Conservation (phyloP, 2,329 filamentous ascomycete genomes). For the Sporothrix sp. region DNA sequence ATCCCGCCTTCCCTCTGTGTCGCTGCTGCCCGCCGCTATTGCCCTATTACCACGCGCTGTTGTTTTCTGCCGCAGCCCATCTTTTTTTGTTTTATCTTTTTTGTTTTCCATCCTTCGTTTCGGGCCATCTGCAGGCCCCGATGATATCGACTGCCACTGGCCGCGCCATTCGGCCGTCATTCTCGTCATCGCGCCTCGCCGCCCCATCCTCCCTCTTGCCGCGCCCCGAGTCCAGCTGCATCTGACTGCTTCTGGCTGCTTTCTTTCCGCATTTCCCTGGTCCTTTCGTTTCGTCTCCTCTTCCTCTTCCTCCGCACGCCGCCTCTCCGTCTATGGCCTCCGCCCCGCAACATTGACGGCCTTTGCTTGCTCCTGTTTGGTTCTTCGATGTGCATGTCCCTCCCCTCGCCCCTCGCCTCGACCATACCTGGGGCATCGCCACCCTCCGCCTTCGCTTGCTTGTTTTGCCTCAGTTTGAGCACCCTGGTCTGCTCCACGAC, state of each 20-base stretch:
- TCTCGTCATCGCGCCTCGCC: slow-evolving; percentile 9
- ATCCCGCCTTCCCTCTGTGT: not conserved
- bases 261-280: not conserved
- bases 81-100: not conserved
- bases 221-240: not conserved
- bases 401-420: not conserved
- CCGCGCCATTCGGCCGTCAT: slow-evolving; percentile 12
- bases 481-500: slow-evolving; percentile 6
- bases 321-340: not conserved
- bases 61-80: not conserved
- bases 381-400: not conserved
- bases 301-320: not conserved
- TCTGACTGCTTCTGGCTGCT: not conserved
- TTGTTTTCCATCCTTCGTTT: not conserved
- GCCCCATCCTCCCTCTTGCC: not conserved
- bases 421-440: not conserved
- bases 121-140: slow-evolving; percentile 3
- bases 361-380: not conserved
- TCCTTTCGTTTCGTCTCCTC: not conserved
- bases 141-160: slow-evolving; percentile 5
- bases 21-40: not conserved
- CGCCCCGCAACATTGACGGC: not conserved
- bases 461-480: slow-evolving; percentile 8
- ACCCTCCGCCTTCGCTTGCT: slow-evolving; percentile 1
- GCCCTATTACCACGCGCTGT: not conserved